Conservation (phyloP, 352 stramenopile genomes). For the Poterioochromonas sp. region DNA sequence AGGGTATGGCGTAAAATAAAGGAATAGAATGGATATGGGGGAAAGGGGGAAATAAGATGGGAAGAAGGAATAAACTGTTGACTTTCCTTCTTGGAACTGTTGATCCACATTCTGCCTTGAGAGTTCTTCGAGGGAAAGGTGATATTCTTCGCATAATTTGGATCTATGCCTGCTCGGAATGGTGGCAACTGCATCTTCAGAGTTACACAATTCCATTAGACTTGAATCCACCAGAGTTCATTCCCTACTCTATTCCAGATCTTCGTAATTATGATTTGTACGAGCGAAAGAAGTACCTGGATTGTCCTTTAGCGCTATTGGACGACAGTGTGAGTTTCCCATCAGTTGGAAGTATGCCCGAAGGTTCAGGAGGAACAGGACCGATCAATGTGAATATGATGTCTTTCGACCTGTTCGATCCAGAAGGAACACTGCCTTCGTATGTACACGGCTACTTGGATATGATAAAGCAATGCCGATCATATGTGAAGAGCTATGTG, state of each 20-base stretch:
- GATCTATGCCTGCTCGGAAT: not conserved
- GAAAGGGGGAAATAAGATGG: no score
- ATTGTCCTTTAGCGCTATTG: not conserved
- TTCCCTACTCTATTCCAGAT: not conserved
- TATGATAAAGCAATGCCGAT: not conserved
- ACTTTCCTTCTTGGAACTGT: no score
- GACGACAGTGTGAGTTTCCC: not conserved
- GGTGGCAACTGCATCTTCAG: not conserved
- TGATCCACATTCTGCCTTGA: not conserved
- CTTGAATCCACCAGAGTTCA: not conserved
- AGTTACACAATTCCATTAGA: not conserved
- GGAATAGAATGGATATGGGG: no score
- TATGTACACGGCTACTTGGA: not conserved
- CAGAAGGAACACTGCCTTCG: not conserved
- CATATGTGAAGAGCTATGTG: not conserved
- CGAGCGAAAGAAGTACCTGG: not conserved
- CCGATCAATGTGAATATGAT: conserved; percentile 12
- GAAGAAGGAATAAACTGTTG: no score
- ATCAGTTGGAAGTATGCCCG: not conserved
- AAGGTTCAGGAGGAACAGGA: no score
- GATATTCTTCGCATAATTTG: conserved; percentile 4
- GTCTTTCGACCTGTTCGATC: not conserved
- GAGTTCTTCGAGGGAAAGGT: not conserved
- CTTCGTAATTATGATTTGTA: not conserved
- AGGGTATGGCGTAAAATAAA: no score